Base-by-base conservation (phyloP, 2,329 filamentous ascomycete species). In the Fusarium irregulare region DNA sequence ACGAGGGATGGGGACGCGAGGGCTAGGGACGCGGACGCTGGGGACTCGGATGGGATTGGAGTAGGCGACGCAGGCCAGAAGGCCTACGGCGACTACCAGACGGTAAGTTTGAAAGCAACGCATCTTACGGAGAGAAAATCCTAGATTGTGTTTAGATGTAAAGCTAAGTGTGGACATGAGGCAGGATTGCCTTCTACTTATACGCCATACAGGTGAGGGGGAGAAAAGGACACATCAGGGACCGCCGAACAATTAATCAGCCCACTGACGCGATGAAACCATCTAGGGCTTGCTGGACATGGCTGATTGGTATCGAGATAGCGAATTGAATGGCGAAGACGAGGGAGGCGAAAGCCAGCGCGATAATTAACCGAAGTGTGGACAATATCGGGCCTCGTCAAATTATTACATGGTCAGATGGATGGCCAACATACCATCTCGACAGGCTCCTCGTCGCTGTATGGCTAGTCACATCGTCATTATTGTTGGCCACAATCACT, bases 231-330 rank as follows among this genome's bases (percentile, higher is more conserved):
- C 10, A 28, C 18, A 16, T 16, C 6, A 14, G 4, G 8, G 20
- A 44, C 9, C 7, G 3, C 11, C 9, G 7, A 10, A 41, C 2
- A 8, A 21, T 6, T 11, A 2, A 16, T 10, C 4, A 7, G 3
- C 13, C 8, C 13, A 5, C 20, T 9, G 13, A 20, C 23, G 6
- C 4, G 12, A 11, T 14, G 10, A 2, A 6, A 12, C 1, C 7
- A 10, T 6, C 7, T 13, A 16, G 6, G 32, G 0, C 7, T 11
- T 14, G 6, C 6, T 23, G 4, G 9, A 18, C 34, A 37, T 37
- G 5, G 18, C 18, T 10, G 18, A n/a, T 37, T n/a, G 34, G 18
- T 3, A 37, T 37, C 10, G 10, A 12, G 18, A n/a, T 12, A 37
- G 18, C 18, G 34, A n/a, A 10, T n/a, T n/a, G 34, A 37, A n/a